Evolutionary conservation across 1,284 basidiomycete species (phyloP), one percentile per base, ranked within the genome.

Genomic region (Cryptococcus sp.): DNA sequence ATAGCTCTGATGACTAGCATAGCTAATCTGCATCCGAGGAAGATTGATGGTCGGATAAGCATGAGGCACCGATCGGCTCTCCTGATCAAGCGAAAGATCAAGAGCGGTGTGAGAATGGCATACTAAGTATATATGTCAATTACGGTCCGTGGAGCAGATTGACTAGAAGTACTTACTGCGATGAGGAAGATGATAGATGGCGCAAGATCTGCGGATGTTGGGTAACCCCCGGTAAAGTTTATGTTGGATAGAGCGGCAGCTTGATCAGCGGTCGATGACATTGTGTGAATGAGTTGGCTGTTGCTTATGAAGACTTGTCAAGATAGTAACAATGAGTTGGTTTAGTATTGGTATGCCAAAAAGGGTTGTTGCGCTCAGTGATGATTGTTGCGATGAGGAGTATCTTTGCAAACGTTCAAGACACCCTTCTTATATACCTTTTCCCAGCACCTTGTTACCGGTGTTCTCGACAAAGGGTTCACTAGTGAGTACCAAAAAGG

Each of bases 181-280:
- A 70, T 52, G 19, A 65, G 23, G 57, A 74, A 74, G 53, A 74
- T 43, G 49, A 72, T 70, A 23, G 64, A 65, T 3, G 72, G 72
- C 6, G 69, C 72, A 1, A 74, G 59, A 57, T 74, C 72, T 2
- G 22, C 45, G 0, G 59, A 50, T 37, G 54, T 55, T 4, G 71
- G 71, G 53, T 61, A 62, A 10, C 70, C 70, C 15, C 70, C 70
- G 3, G 70, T 65, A 26, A 70, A 70, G 64, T 69, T 70, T 61
- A 68, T 60, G 19, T 58, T 40, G 54, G 54, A 41, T 41, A 68
- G 60, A 34, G 19, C 26, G 44, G 44, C 19, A 38, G n/a, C 23
- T 16, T 46, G 29, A 6, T 41, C 15, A 37, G 37, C 8, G 26
- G n/a, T 26, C n/a, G 54, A n/a, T n/a, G n/a, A 55, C 46, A 48